Percentiles rank a stretch among this genome's conserved stretches.
phyloP scores from a whole-genome alignment of 1,139 yeast genomes.

The Geotrichum europaeum region DNA sequence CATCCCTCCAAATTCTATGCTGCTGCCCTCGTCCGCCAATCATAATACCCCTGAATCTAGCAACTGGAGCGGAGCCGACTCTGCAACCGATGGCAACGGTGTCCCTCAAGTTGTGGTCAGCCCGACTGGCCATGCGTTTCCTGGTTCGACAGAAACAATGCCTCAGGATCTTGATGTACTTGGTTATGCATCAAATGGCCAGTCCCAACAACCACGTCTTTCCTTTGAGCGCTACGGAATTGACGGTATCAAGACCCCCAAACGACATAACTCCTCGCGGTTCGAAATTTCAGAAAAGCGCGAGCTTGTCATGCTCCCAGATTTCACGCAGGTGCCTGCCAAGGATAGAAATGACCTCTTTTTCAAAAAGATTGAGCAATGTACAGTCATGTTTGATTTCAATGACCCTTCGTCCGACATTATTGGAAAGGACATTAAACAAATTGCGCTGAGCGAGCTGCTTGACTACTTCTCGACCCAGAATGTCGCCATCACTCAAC shows the following conservation, averaged over 20 bases:
- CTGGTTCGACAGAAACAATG: constrained; percentile 38
- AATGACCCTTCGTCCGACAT: constrained; percentile 89
- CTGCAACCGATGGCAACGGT: background rate
- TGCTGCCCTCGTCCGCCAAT: background rate
- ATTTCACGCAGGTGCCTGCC: constrained; percentile 83
- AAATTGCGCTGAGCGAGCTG: constrained; percentile 79
- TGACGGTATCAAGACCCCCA: constrained; percentile 71
- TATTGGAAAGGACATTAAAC: constrained; percentile 86
- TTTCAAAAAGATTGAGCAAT: constrained; percentile 85
- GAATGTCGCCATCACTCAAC: constrained; percentile 74
- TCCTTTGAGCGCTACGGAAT: constrained; percentile 41
- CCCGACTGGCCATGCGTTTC: constrained; percentile 29
- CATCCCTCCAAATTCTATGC: background rate
- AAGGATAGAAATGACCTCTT: constrained; percentile 80
- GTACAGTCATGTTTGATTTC: constrained; percentile 91
- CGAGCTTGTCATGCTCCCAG: constrained; percentile 76
- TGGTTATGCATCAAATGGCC: constrained; percentile 15
- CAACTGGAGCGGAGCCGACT: background rate
- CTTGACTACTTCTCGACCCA: constrained; percentile 83
- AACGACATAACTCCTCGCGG: constrained; percentile 88
- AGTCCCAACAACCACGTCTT: constrained; percentile 22
- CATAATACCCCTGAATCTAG: background rate
- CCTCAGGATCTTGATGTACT: constrained; percentile 35
- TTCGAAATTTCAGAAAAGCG: constrained; percentile 72
- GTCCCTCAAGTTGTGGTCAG: constrained; percentile 15